Conservation (phyloP, 2,329 filamentous ascomycete genomes). For the Aureobasidium namibiae region DNA sequence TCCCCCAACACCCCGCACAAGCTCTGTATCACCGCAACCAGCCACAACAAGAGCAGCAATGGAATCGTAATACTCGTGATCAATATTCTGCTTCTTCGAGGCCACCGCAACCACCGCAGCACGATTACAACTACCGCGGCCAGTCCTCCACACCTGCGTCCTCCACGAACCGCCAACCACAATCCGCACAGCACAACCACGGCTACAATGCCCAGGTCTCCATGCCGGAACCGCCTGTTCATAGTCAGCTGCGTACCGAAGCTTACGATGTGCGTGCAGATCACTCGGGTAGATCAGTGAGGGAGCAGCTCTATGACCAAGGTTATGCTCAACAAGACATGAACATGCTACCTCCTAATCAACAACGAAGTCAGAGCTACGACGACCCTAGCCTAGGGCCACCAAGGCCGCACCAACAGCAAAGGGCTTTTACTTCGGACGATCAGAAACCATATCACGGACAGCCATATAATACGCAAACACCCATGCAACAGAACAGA, state of each 20-base stretch:
- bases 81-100: not conserved
- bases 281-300: not conserved
- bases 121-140: not conserved
- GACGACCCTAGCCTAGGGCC: not conserved
- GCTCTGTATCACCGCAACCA: not conserved
- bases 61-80: not conserved
- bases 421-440: conserved; percentile 1
- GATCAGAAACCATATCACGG: not conserved
- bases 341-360: not conserved
- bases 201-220: not conserved
- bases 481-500: not conserved
- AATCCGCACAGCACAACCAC: not conserved
- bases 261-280: not conserved
- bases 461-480: not conserved
- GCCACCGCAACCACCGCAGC: not conserved
- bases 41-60: not conserved
- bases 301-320: not conserved
- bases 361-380: conserved; percentile 6
- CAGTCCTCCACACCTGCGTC: not conserved
- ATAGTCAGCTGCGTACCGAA: not conserved
- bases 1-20: conserved; percentile 2
- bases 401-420: not conserved
- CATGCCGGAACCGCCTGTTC: not conserved
- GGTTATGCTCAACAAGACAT: not conserved
- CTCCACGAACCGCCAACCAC: not conserved